These are phyloP conservation scores for Leishmania major DNA, from an alignment of 208 protist genomes.

Conservation along the genomic window DNA sequence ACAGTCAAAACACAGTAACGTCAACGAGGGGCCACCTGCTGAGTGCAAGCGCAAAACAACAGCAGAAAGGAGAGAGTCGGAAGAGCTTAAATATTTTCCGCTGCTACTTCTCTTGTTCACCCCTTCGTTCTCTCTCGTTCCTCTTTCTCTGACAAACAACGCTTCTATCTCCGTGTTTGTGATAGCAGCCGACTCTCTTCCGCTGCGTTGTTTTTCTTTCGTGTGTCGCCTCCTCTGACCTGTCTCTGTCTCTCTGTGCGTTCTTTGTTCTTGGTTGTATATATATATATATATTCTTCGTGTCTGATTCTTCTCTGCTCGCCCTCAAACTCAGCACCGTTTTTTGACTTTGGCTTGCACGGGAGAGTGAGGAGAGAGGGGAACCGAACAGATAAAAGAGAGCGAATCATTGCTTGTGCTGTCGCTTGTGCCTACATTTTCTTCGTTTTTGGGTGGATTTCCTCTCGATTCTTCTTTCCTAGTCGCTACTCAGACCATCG, in stretches of 20 bases:
- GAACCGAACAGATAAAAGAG: background rate
- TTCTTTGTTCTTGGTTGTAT: too few species aligned
- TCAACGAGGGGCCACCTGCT: too few species aligned
- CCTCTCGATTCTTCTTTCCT: background rate
- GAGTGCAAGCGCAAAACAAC: too few species aligned
- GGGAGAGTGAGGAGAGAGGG: too few species aligned
- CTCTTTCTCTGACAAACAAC: background rate
- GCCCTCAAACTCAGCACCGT: background rate
- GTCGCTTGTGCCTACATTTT: background rate
- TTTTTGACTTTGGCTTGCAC: background rate
- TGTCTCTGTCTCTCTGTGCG: background rate
- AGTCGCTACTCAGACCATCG: background rate
- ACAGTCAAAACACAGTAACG: too few species aligned
- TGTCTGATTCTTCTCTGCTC: too few species aligned
- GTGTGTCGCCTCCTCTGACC: background rate
- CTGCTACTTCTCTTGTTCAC: background rate
- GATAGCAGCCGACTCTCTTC: background rate
- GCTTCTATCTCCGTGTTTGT: too few species aligned
- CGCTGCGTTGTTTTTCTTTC: background rate
- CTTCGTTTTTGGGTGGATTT: background rate
- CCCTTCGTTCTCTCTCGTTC: constrained; percentile 19
- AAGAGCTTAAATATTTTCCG: background rate
- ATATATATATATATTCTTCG: too few species aligned
- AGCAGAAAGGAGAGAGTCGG: too few species aligned
- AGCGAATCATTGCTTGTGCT: background rate